phyloP scores from a whole-genome alignment of 805 yeast genomes.

The Metschnikowia orientalis region DNA sequence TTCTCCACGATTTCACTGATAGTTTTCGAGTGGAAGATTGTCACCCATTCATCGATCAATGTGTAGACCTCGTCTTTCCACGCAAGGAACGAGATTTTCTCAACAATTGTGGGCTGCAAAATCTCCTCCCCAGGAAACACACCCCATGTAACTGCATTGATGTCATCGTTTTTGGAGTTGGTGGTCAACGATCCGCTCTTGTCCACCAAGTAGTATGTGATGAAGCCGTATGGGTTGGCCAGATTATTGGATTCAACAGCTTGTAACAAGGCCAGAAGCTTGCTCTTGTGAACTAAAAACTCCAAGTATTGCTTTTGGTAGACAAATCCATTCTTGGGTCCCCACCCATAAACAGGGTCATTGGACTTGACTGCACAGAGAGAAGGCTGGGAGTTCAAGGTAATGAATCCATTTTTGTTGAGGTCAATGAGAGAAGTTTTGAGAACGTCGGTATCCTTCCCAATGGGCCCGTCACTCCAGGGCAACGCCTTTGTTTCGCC shows the following conservation, averaged over 20 bases:
- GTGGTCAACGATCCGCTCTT: slow-evolving; percentile 54
- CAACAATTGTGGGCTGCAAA: slow-evolving; percentile 93
- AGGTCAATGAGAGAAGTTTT: slow-evolving; percentile 55
- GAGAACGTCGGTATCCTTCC: slow-evolving; percentile 67
- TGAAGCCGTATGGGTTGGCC: slow-evolving; percentile 32
- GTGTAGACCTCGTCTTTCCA: slow-evolving; percentile 96
- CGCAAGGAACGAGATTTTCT: slow-evolving; percentile 84
- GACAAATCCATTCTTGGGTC: slow-evolving; percentile 87
- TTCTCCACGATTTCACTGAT: slow-evolving; percentile 29
- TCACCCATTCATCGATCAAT: slow-evolving; percentile 76
- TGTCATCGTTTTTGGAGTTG: slow-evolving; percentile 69
- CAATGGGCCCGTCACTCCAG: slow-evolving; percentile 91
- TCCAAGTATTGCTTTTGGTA: slow-evolving; percentile 94
- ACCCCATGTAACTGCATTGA: slow-evolving; percentile 98
- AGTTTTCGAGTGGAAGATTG: slow-evolving; percentile 40
- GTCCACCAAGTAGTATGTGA: slow-evolving; percentile 76
- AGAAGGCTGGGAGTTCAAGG: slow-evolving; percentile 93
- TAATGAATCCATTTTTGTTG: slow-evolving; percentile 64
- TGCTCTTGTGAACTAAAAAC: slow-evolving; percentile 63
- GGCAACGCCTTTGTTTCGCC: slow-evolving; percentile 77
- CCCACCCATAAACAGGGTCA: slow-evolving; percentile 85
- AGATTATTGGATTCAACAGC: slow-evolving; percentile 45
- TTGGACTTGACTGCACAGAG: slow-evolving; percentile 73
- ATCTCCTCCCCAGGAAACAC: slow-evolving; percentile 89
- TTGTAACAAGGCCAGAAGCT: slow-evolving; percentile 32